phyloP scores from a whole-genome alignment of 1,284 basidiomycete species.

The Coniophora puteana region DNA sequence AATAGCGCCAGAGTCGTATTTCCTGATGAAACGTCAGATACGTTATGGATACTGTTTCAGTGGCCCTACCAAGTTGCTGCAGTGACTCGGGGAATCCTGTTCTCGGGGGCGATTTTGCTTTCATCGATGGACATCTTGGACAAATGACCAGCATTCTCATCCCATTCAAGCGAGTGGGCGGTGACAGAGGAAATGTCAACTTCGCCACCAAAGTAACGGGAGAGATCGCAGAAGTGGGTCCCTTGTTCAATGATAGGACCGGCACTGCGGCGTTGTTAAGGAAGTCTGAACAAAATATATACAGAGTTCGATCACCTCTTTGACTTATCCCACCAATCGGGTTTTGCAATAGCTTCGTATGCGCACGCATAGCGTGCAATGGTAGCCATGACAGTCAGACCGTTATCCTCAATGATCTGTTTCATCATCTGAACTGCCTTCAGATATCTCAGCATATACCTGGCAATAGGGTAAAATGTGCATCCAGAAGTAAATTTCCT shows the following conservation, averaged over 20 bases:
- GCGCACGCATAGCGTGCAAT: constrained; percentile 95
- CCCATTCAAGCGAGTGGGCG: constrained; percentile 88
- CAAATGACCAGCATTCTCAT: constrained; percentile 86
- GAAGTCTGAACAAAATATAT: not conserved
- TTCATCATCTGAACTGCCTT: constrained; percentile 98
- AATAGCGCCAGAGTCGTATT: constrained; percentile 90
- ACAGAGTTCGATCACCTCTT: constrained; percentile 60
- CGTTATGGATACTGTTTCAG: constrained; percentile 10
- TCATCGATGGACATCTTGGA: constrained; percentile 83
- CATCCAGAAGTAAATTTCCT: not conserved
- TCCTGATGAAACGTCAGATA: constrained; percentile 45
- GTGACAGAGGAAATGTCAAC: constrained; percentile 84
- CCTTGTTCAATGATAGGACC: constrained; percentile 97
- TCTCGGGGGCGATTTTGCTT: constrained; percentile 69
- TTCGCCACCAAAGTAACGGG: constrained; percentile 97
- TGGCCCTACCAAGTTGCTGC: constrained; percentile 65
- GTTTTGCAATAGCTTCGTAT: constrained; percentile 87
- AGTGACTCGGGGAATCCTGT: constrained; percentile 80
- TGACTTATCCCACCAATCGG: constrained; percentile 98
- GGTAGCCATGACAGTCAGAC: constrained; percentile 96
- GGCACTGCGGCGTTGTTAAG: constrained; percentile 39
- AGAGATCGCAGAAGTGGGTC: constrained; percentile 89
- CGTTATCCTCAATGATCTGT: constrained; percentile 91
- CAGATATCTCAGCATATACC: constrained; percentile 91
- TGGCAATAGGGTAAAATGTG: constrained; percentile 22